phyloP scores from a whole-genome alignment of 2,329 filamentous ascomycete species.

The Gaeumannomyces tritici region DNA sequence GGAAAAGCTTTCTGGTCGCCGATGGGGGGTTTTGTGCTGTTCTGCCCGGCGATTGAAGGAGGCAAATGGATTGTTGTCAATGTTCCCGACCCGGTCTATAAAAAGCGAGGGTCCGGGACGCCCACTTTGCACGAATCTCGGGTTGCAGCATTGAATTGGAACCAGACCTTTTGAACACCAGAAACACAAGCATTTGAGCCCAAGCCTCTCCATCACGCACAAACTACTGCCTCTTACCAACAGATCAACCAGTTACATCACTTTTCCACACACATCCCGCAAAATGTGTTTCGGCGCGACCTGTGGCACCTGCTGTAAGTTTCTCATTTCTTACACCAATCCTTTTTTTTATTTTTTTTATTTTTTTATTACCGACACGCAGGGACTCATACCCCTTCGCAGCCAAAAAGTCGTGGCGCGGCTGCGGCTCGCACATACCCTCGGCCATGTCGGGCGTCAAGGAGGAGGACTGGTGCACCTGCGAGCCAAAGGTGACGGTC shows the following conservation, averaged over 20 bases:
- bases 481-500: conserved; percentile 31
- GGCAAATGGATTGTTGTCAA: too few species aligned
- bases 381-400: not conserved
- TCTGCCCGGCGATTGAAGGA: too few species aligned
- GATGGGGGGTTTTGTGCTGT: not conserved
- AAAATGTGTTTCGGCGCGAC: conserved; percentile 31
- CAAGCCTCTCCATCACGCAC: too few species aligned
- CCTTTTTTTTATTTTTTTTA: conserved; percentile 11
- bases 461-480: conserved; percentile 37
- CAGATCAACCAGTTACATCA: too few species aligned
- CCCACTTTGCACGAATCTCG: too few species aligned
- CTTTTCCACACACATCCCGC: not conserved
- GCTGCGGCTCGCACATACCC: conserved; percentile 37
- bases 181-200: too few species aligned
- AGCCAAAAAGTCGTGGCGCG: conserved; percentile 40
- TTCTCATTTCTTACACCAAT: conserved; percentile 7
- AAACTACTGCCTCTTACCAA: too few species aligned
- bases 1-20: not conserved
- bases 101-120: too few species aligned
- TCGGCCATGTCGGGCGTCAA: conserved; percentile 31
- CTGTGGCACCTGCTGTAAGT: conserved; percentile 32
- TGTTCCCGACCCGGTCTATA: too few species aligned
- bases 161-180: too few species aligned
- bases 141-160: too few species aligned
- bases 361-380: not conserved